phyloP scores from a whole-genome alignment of 768 basidiomycete genomes.

The Termitomyces sp. region DNA sequence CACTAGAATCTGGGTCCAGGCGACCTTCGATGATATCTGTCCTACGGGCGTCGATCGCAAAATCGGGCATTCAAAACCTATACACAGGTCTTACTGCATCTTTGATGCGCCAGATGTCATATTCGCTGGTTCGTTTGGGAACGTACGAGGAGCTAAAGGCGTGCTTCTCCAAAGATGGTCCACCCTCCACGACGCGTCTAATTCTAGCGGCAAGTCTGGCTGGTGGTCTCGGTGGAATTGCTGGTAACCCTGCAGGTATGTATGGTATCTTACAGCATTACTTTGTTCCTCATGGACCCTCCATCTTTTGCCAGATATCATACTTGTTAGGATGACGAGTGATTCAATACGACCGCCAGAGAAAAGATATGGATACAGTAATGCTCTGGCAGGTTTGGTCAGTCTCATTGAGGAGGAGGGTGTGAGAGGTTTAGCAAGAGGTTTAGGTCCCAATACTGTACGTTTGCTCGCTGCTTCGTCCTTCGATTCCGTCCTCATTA shows the following conservation, averaged over 20 bases:
- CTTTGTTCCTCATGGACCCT: conserved; percentile 2
- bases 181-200: conserved; percentile 53
- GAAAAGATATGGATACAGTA: conserved; percentile 73
- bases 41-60: conserved; percentile 59
- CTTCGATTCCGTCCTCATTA: conserved; percentile 12
- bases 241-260: conserved; percentile 79
- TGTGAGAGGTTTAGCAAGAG: conserved; percentile 62
- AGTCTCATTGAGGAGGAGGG: conserved; percentile 70
- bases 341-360: conserved; percentile 75
- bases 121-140: conserved; percentile 83
- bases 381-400: conserved; percentile 73
- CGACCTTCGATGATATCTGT: conserved; percentile 66
- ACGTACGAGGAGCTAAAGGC: conserved; percentile 78
- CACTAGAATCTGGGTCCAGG: conserved; percentile 48
- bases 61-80: conserved; percentile 70
- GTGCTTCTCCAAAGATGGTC: conserved; percentile 47
- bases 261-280: neutral
- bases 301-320: conserved; percentile 46
- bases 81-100: conserved; percentile 85
- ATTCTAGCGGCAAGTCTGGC: conserved; percentile 67
- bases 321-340: conserved; percentile 86
- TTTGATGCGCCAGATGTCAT: conserved; percentile 86
- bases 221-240: conserved; percentile 79
- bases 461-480: conserved; percentile 23
- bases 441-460: conserved; percentile 78